These are phyloP conservation scores for Arbutus unedo DNA, from an alignment of 148 eudicot genomes.

Conservation along the genomic window DNA sequence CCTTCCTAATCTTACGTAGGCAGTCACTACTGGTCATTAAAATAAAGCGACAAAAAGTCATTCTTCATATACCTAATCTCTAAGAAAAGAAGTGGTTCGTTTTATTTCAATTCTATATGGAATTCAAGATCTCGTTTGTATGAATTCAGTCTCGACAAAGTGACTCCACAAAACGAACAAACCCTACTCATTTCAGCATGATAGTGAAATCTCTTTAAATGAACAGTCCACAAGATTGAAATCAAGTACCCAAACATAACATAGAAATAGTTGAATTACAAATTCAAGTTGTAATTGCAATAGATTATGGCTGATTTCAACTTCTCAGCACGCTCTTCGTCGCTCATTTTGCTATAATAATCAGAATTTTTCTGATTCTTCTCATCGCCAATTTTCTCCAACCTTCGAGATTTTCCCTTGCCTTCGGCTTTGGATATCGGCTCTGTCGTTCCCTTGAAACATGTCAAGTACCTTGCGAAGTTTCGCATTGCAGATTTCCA, in stretches of 20 bases:
- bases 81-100: too few relatives aligned
- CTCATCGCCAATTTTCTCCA: neutral
- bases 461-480: conserved; percentile 10
- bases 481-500: conserved; percentile 13
- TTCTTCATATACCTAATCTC: too few relatives aligned
- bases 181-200: too few relatives aligned
- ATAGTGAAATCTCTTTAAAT: too few relatives aligned
- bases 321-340: conserved; percentile 25
- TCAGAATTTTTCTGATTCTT: neutral
- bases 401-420: neutral
- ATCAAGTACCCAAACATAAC: neutral
- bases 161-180: too few relatives aligned
- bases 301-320: conserved; percentile 23
- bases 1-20: too few relatives aligned
- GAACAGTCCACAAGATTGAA: neutral
- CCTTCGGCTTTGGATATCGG: neutral
- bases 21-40: too few relatives aligned
- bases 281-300: conserved; percentile 17
- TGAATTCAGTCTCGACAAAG: too few relatives aligned
- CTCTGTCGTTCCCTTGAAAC: conserved; percentile 14
- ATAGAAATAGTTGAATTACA: neutral
- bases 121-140: too few relatives aligned
- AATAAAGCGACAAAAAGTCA: too few relatives aligned
- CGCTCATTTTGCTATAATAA: conserved; percentile 23
- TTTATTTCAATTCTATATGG: too few relatives aligned